Conservation (phyloP, 176 grass and related monocot species). For the Eleusine coracana region DNA sequence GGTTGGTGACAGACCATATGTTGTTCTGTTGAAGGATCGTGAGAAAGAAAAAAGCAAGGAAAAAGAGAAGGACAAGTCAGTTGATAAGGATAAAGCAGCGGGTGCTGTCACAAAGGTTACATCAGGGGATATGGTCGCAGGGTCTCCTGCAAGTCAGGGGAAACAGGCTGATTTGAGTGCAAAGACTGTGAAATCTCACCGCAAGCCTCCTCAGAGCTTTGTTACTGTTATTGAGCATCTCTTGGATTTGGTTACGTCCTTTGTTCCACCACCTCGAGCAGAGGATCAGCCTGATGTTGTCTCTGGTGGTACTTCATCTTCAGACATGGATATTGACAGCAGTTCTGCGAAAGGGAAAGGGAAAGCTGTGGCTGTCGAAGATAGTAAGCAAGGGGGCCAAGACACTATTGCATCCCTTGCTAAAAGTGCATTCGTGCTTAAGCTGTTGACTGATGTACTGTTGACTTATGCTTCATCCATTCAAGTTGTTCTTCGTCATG, state of each 20-base stretch:
- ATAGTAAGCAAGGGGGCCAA: slow-evolving; percentile 66
- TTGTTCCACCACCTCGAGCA: slow-evolving; percentile 55
- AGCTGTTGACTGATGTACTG: slow-evolving; percentile 89
- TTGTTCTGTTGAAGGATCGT: slow-evolving; percentile 86
- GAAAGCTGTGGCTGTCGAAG: slow-evolving; percentile 75
- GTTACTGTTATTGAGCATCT: slow-evolving; percentile 83
- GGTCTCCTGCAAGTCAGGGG: slow-evolving; percentile 48
- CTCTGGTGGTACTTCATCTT: slow-evolving; percentile 39
- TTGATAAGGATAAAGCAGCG: slow-evolving; percentile 62
- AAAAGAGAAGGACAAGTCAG: slow-evolving; percentile 82
- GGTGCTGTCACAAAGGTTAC: slow-evolving; percentile 49
- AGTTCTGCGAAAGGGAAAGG: slow-evolving; percentile 90
- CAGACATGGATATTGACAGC: slow-evolving; percentile 93
- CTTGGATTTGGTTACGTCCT: slow-evolving; percentile 73
- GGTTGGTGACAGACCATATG: slow-evolving; percentile 90
- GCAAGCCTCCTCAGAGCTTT: slow-evolving; percentile 92
- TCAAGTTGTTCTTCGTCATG: slow-evolving; percentile 85
- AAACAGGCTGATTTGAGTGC: slow-evolving; percentile 70
- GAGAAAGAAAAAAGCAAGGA: slow-evolving; percentile 89
- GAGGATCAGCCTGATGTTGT: slow-evolving; percentile 63
- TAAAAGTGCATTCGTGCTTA: slow-evolving; percentile 78
- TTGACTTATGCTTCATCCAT: slow-evolving; percentile 91
- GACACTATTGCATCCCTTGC: slow-evolving; percentile 84
- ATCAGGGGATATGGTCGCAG: slow-evolving; percentile 40
- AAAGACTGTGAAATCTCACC: slow-evolving; percentile 72